Evolutionary conservation across 108 stramenopile genomes (phyloP), one percentile per base, ranked within the genome.

Genomic region (Tribonema minus): DNA sequence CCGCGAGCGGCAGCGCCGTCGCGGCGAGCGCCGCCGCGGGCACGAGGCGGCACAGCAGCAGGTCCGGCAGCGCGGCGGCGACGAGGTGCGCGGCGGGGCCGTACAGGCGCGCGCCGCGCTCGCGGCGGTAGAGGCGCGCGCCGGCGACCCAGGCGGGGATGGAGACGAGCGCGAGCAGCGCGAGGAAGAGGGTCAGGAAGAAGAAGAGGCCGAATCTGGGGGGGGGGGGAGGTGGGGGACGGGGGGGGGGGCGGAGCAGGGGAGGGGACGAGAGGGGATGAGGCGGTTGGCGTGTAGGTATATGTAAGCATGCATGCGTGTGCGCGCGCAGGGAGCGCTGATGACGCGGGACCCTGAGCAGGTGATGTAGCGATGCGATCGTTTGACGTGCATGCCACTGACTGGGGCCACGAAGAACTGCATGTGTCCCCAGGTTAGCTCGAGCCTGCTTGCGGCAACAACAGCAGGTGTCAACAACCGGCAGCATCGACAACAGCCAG

Each of bases 41-140:
- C 2, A 72, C 23, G 29, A 72, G 30, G 28, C 71, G 71, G 61
- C 71, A 72, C 3, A 35, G 60, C 33, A 62, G 27, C 3, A 54
- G 38, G 61, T 72, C 71, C 15, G 71, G 60, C 15, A 62, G 27
- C 37, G 61, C 38, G 38, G 61, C 38, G 38, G 71, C 39, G 26
- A 31, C n/a, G 15, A 72, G 61, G 71, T 72, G 61, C 28, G 71
- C 61, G 12, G 23, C 28, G 37, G 71, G 38, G 71, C 71, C 71
- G 38, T 72, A 72, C 2, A 61, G 60, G 0, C 61, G 38, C 3
- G 71, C 46, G 5, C 32, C 37, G 23, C 61, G 60, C 61, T 72
- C 71, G 71, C 61, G 71, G 2, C 71, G 71, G 71, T 61, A 72
- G 61, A 72, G 61, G 29, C 46, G 12, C 69, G 32, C 34, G 7